Conservation (phyloP, 305 asterid species). For the Lippia alba region DNA sequence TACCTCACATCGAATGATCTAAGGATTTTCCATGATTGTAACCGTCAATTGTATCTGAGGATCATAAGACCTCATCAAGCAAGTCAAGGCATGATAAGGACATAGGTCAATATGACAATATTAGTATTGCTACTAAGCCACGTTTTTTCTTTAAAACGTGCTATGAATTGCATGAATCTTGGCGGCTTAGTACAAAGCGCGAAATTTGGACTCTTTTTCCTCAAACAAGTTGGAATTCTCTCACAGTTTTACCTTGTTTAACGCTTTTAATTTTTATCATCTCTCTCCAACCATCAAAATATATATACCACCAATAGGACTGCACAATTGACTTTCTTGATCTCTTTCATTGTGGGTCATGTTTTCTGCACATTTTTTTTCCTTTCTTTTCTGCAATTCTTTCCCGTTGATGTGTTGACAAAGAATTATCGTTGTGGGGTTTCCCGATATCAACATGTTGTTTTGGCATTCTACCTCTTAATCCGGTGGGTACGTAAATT, state of each 20-base stretch:
- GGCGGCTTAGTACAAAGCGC: too few relatives aligned
- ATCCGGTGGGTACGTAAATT: conserved; percentile 19
- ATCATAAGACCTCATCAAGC: too few relatives aligned
- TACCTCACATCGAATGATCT: too few relatives aligned
- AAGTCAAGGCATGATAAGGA: too few relatives aligned
- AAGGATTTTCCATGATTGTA: too few relatives aligned
- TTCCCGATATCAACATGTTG: background rate
- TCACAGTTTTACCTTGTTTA: conserved; percentile 34
- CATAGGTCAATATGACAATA: too few relatives aligned
- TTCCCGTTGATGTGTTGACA: background rate
- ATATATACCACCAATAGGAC: background rate
- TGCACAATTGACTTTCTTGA: background rate
- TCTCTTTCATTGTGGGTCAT: background rate
- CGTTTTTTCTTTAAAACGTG: background rate
- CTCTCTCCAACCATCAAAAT: conserved; percentile 20
- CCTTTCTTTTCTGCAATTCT: background rate
- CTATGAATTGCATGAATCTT: background rate
- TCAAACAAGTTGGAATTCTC: too few relatives aligned
- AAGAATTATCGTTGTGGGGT: background rate
- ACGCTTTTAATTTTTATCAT: conserved; percentile 36
- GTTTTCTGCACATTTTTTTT: too few relatives aligned
- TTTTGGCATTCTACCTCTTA: background rate
- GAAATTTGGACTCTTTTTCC: too few relatives aligned
- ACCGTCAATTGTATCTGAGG: too few relatives aligned
- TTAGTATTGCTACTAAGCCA: too few relatives aligned